Base-by-base conservation (phyloP, 306 rosid genomes). In the Psophocarpus tetragonolobus region DNA sequence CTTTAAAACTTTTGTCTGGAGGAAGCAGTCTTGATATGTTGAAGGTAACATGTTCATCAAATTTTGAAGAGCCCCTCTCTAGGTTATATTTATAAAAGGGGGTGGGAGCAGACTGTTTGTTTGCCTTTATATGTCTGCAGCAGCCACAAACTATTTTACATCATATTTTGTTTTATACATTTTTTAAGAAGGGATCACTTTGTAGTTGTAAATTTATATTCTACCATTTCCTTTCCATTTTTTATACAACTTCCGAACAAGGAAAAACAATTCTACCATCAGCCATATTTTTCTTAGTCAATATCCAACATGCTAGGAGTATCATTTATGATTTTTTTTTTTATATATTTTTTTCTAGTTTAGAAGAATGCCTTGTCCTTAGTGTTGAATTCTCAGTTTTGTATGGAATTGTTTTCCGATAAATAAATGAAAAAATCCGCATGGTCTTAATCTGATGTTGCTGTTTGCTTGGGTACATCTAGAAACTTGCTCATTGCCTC, bases 401-500 rank as follows among this genome's bases (percentile, higher is more conserved):
- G 30, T 26, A 30, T 41, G 71, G 74, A 72, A 32, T 18, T 9
- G 26, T 33, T 64, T 78, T 81, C 78, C 32, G 68, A 18, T 73
- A 17, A 63, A 14, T 26, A 26, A 13, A 26, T 0, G 15, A 27
- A 14, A 6, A 48, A 48, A 45, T 27, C 27, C 57, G 4, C 30
- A 5, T 68, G 35, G 42, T 53, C 45, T 76, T 74, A 71, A 79
- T 77, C 78, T 80, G 74, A 79, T 23, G n/a, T 74, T 73, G 39
- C 35, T 35, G 18, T 71, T 75, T 84, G 68, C 73, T 83, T 84
- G 81, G 73, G 74, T 58, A 75, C 56, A 69, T 84, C 73, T 91
- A 96, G 99, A 96, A 91, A 87, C 90, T 92, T 67, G 91, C 91
- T 32, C 74, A 84, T 66, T 89, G 92, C 84, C 88, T 96, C 33